Conservation (phyloP, 345 rosid species). For the Aegle marmelos region DNA sequence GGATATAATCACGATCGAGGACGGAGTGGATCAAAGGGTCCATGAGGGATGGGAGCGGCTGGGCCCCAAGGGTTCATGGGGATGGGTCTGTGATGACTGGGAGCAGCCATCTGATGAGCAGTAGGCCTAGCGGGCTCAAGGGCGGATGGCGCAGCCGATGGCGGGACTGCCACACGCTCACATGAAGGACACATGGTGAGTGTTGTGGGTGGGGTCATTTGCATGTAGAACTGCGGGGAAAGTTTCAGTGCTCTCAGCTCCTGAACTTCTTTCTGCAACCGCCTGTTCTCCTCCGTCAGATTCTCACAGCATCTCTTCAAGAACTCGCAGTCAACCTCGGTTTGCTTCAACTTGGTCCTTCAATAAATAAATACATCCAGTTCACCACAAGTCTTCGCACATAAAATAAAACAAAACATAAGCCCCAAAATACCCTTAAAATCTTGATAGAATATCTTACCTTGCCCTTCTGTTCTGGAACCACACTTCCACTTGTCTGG, state of each 20-base stretch:
- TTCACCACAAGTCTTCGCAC: no score
- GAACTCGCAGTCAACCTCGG: slow-evolving; percentile 98
- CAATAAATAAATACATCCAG: not conserved
- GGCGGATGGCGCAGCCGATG: slow-evolving; percentile 28
- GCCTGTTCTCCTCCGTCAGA: slow-evolving; percentile 92
- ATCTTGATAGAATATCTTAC: slow-evolving; percentile 28
- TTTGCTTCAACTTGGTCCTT: slow-evolving; percentile 98
- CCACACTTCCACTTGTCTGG: slow-evolving; percentile 98
- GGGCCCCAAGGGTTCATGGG: slow-evolving; percentile 59
- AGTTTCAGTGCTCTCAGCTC: slow-evolving; percentile 93
- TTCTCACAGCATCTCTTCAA: slow-evolving; percentile 93
- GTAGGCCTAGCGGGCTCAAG: slow-evolving; percentile 32
- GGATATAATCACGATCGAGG: slow-evolving; percentile 37
- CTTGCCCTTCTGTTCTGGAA: slow-evolving; percentile 98
- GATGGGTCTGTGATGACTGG: slow-evolving; percentile 30
- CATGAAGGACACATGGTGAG: slow-evolving; percentile 99
- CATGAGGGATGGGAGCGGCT: slow-evolving; percentile 28
- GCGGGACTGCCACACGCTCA: slow-evolving; percentile 84
- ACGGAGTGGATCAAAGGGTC: slow-evolving; percentile 49
- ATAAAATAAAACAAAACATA: not conserved
- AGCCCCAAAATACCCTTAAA: slow-evolving; percentile 12
- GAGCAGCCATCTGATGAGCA: slow-evolving; percentile 22
- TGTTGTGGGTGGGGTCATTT: slow-evolving; percentile 96
- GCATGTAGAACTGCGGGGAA: slow-evolving; percentile 98
- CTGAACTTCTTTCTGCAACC: slow-evolving; percentile 91